Evolutionary conservation across 805 yeast species (phyloP).

Genomic region (Debaryomyces hansenii): DNA sequence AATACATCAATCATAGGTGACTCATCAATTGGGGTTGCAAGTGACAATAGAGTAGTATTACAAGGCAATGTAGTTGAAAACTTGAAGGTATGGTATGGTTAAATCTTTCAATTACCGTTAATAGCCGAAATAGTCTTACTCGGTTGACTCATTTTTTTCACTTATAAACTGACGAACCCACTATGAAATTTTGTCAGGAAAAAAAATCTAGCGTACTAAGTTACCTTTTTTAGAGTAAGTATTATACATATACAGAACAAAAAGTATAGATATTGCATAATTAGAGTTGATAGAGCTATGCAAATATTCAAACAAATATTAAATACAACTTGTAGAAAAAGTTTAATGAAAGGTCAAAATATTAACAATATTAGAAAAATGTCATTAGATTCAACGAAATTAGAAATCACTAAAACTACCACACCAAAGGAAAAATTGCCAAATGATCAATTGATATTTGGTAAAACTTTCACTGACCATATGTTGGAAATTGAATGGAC

Average conservation of each 20-base stretch:
- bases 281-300: neutral
- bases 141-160: neutral
- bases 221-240: neutral
- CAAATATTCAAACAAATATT: neutral
- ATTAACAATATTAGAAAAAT: slow-evolving; percentile 3
- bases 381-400: slow-evolving; percentile 38
- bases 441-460: slow-evolving; percentile 42
- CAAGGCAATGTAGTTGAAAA: slow-evolving; percentile 32
- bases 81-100: slow-evolving; percentile 23
- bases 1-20: neutral
- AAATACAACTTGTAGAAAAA: neutral
- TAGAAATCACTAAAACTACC: slow-evolving; percentile 36
- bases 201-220: neutral
- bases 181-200: neutral
- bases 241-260: neutral
- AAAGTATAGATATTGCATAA: neutral
- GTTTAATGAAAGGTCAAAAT: neutral
- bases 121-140: neutral
- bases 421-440: slow-evolving; percentile 37
- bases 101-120: neutral
- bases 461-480: slow-evolving; percentile 73
- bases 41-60: slow-evolving; percentile 22
- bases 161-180: neutral
- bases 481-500: slow-evolving; percentile 89
- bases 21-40: slow-evolving; percentile 16